These are phyloP conservation scores for Albugo laibachii DNA, from an alignment of 352 stramenopile species.

Conservation along the genomic window DNA sequence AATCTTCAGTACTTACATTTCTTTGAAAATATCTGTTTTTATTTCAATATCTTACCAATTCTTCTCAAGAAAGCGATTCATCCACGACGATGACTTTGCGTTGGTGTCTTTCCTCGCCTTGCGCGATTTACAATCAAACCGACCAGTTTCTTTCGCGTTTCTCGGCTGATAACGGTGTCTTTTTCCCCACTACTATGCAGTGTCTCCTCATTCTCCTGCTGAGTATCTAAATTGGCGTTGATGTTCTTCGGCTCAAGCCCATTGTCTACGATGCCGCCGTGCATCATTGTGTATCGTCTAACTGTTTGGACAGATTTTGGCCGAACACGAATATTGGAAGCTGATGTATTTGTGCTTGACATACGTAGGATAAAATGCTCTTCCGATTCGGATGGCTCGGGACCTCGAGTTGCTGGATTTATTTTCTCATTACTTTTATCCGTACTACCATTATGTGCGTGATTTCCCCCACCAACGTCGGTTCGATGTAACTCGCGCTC, in stretches of 20 bases:
- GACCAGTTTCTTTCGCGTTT: constrained; percentile 71
- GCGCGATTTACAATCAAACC: constrained; percentile 58
- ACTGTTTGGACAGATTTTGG: constrained; percentile 24
- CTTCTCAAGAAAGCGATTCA: too few species aligned
- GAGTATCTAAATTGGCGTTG: constrained; percentile 8
- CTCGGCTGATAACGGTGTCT: constrained; percentile 46
- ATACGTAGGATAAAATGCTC: constrained; percentile 72
- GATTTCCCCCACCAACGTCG: constrained; percentile 14
- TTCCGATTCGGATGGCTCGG: constrained; percentile 47
- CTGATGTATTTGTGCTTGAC: constrained; percentile 39
- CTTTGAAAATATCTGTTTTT: too few species aligned
- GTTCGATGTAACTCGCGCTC: constrained; percentile 60
- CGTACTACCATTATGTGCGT: constrained; percentile 3
- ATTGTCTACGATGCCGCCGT: constrained; percentile 4
- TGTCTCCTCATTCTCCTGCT: not conserved
- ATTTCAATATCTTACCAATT: too few species aligned
- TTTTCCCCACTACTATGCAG: constrained; percentile 8
- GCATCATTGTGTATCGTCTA: constrained; percentile 5
- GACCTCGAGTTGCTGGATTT: constrained; percentile 22
- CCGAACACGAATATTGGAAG: constrained; percentile 53
- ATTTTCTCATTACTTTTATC: constrained; percentile 14
- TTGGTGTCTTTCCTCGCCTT: constrained; percentile 44
- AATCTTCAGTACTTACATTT: too few species aligned
- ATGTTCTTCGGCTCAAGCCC: constrained; percentile 9
- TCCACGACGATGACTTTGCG: not conserved